A percentile compares a stretch with the other conserved stretches of the same genome.
Evolutionary conservation across 1,284 basidiomycete genomes (phyloP).

Genomic region (Pascua sp.): DNA sequence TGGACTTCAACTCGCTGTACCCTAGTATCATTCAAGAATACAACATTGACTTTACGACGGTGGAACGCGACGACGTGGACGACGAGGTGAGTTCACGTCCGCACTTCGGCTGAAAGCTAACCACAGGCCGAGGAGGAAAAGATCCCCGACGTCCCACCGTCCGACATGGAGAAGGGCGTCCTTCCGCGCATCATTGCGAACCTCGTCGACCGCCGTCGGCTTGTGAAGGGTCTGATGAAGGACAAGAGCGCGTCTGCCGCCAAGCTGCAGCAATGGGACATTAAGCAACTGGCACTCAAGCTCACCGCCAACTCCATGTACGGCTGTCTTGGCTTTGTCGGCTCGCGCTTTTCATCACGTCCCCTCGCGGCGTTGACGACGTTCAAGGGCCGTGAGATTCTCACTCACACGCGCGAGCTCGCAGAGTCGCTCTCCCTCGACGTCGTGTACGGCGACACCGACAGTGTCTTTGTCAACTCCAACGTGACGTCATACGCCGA

Average conservation of each 20-base stretch:
- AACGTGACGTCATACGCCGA: slow-evolving; percentile 83
- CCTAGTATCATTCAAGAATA: slow-evolving; percentile 99
- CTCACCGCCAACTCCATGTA: slow-evolving; percentile 99
- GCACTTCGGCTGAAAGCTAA: slow-evolving; percentile 41
- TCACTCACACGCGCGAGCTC: slow-evolving; percentile 88
- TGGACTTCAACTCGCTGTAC: slow-evolving; percentile 99
- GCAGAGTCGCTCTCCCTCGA: slow-evolving; percentile 87
- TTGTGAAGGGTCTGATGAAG: slow-evolving; percentile 95
- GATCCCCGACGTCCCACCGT: slow-evolving; percentile 81
- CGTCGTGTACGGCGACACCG: slow-evolving; percentile 98
- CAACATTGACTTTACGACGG: slow-evolving; percentile 98
- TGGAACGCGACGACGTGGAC: slow-evolving; percentile 66
- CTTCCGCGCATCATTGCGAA: slow-evolving; percentile 93
- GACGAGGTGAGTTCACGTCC: slow-evolving; percentile 33
- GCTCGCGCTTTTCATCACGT: slow-evolving; percentile 94
- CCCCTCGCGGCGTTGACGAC: slow-evolving; percentile 95
- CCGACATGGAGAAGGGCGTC: slow-evolving; percentile 75
- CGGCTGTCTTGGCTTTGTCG: slow-evolving; percentile 96
- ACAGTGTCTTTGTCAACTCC: slow-evolving; percentile 98
- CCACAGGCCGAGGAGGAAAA: slow-evolving; percentile 62
- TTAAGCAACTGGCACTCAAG: slow-evolving; percentile 96
- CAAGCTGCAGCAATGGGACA: slow-evolving; percentile 87
- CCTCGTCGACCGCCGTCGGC: slow-evolving; percentile 80
- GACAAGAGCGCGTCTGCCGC: slow-evolving; percentile 71
- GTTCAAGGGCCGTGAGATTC: slow-evolving; percentile 94